Evolutionary conservation across 495 filamentous ascomycete species (phyloP).

Genomic region (Paragyromitra xinjiangensis): DNA sequence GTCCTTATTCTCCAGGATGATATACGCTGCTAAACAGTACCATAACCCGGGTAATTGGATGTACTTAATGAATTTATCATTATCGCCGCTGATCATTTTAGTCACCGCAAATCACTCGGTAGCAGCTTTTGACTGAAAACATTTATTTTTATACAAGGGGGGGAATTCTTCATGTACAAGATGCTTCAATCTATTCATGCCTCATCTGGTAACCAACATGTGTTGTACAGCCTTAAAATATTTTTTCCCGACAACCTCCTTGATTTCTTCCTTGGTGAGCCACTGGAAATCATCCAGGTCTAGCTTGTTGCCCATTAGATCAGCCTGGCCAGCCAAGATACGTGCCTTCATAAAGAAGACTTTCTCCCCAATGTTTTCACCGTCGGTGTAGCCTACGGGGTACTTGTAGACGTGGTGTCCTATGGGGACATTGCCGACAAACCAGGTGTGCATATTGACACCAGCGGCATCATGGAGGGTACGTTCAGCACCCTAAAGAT

Average conservation of each 20-base stretch:
- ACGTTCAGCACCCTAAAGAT: conserved; percentile 76
- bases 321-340: conserved; percentile 95
- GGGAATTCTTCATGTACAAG: conserved; percentile 18
- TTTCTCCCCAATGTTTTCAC: conserved; percentile 71
- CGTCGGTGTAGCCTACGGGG: conserved; percentile 58
- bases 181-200: not conserved
- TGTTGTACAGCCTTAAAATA: conserved; percentile 80
- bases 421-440: conserved; percentile 88
- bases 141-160: conserved; percentile 13
- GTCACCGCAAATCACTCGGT: not conserved
- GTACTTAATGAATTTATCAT: too few relatives aligned
- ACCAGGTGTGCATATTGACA: conserved; percentile 98
- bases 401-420: conserved; percentile 73
- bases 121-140: not conserved
- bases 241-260: conserved; percentile 66
- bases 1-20: not conserved
- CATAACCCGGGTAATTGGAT: too few relatives aligned
- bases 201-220: conserved; percentile 73
- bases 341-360: conserved; percentile 93
- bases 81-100: not conserved
- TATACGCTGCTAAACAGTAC: not conserved
- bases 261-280: conserved; percentile 87
- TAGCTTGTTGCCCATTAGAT: conserved; percentile 75
- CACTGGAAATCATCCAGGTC: conserved; percentile 86
- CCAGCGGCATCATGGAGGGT: conserved; percentile 79